Conservation (phyloP, 2,329 filamentous ascomycete species). For the Colletotrichum noveboracense region DNA sequence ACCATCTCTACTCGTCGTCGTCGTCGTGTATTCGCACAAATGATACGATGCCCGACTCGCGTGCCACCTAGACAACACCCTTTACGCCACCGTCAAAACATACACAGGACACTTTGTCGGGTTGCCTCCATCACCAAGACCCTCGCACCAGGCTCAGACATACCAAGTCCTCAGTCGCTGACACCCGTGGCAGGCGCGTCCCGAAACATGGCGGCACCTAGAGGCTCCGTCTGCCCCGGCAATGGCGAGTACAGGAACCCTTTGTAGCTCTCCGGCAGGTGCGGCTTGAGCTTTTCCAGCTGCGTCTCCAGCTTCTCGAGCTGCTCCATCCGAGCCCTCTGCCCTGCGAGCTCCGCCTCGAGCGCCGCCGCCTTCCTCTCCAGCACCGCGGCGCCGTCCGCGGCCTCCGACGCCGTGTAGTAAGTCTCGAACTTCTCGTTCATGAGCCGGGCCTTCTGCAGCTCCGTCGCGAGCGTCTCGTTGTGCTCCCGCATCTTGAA, state of each 20-base stretch:
- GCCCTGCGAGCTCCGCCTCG: background rate
- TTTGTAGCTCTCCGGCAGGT: background rate
- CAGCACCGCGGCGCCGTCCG: background rate
- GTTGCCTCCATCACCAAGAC: background rate
- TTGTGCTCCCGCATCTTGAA: conserved; percentile 14
- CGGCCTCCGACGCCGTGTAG: background rate
- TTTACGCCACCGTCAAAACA: background rate
- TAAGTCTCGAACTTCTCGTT: conserved; percentile 14
- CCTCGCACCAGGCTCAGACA: background rate
- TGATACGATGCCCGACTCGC: background rate
- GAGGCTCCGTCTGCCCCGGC: background rate
- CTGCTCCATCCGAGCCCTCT: background rate
- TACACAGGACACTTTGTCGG: background rate
- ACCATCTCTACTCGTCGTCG: background rate
- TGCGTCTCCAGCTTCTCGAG: background rate
- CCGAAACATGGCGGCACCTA: background rate
- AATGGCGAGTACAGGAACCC: background rate
- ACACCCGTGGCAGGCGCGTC: background rate
- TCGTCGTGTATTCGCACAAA: background rate
- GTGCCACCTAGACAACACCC: background rate
- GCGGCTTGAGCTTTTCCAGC: background rate
- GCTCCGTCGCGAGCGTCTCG: conserved; percentile 7
- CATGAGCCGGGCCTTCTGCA: background rate
- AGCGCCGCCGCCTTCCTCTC: background rate
- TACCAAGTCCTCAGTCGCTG: background rate